Conservation (phyloP, 768 basidiomycete genomes). For the Lactarius akahatsu region DNA sequence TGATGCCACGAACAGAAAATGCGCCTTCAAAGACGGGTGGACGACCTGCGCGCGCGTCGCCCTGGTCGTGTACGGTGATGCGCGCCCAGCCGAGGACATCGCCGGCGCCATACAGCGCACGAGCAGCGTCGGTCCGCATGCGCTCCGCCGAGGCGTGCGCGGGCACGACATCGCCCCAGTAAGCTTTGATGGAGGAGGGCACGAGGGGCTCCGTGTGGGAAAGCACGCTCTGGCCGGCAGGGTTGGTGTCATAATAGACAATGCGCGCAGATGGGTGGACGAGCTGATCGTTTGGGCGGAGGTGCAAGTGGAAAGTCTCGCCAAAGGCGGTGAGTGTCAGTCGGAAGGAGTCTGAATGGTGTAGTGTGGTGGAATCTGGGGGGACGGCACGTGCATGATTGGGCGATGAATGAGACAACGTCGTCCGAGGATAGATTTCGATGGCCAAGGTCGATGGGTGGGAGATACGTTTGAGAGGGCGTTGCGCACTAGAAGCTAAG, state of each 20-base stretch:
- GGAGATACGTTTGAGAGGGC: slow-evolving; percentile 39
- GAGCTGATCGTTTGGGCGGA: slow-evolving; percentile 75
- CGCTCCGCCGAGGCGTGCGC: slow-evolving; percentile 51
- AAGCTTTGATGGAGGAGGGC: slow-evolving; percentile 62
- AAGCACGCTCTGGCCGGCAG: slow-evolving; percentile 51
- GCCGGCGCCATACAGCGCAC: slow-evolving; percentile 45
- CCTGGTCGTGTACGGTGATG: slow-evolving; percentile 68
- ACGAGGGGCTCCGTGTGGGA: slow-evolving; percentile 60
- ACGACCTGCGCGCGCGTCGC: slow-evolving; percentile 44
- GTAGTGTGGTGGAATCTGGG: slow-evolving; percentile 48
- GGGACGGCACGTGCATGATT: slow-evolving; percentile 32
- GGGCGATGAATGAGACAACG: neutral
- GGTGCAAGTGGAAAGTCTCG: slow-evolving; percentile 66
- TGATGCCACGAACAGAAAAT: slow-evolving; percentile 65
- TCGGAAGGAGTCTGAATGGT: slow-evolving; percentile 68
- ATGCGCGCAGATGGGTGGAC: slow-evolving; percentile 77
- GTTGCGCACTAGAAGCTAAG: slow-evolving; percentile 32
- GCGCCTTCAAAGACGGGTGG: slow-evolving; percentile 72
- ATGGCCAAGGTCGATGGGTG: slow-evolving; percentile 42
- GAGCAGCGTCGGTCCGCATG: slow-evolving; percentile 63
- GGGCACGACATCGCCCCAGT: slow-evolving; percentile 72
- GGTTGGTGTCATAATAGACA: slow-evolving; percentile 54
- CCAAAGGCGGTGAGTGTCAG: slow-evolving; percentile 65
- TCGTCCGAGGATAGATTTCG: slow-evolving; percentile 43
- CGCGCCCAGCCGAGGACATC: slow-evolving; percentile 73